phyloP scores from a whole-genome alignment of 495 filamentous ascomycete genomes.

The Haplographium delicatum region DNA sequence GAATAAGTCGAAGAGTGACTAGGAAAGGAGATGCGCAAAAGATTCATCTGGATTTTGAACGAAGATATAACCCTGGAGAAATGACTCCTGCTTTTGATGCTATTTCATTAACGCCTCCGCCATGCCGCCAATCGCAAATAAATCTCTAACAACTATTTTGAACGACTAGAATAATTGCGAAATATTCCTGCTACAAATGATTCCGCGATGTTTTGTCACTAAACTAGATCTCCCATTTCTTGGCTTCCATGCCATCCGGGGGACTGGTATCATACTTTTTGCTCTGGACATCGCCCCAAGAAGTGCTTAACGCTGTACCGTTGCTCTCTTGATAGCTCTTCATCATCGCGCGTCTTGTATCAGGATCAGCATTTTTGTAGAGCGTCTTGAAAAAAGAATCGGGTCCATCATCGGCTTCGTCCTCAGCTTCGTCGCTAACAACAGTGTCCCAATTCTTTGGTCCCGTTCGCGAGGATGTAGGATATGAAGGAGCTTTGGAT shows the following conservation, averaged over 20 bases:
- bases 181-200: neutral
- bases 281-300: slow-evolving; percentile 79
- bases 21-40: no score
- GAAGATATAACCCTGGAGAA: no score
- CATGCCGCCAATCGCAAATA: no score
- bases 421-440: slow-evolving; percentile 36
- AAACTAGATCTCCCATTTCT: slow-evolving; percentile 53
- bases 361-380: slow-evolving; percentile 70
- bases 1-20: no score
- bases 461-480: slow-evolving; percentile 79
- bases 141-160: no score
- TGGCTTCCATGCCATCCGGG: slow-evolving; percentile 71
- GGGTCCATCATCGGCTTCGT: slow-evolving; percentile 60
- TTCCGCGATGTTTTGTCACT: neutral
- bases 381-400: slow-evolving; percentile 89
- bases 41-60: no score
- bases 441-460: slow-evolving; percentile 86
- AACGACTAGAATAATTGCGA: neutral
- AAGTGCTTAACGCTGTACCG: slow-evolving; percentile 88
- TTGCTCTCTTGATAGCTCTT: slow-evolving; percentile 94
- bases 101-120: no score
- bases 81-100: no score
- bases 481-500: slow-evolving; percentile 59
- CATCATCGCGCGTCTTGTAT: slow-evolving; percentile 90
- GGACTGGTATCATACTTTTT: slow-evolving; percentile 67